These are phyloP conservation scores for Ceratocystis huliohia DNA, from an alignment of 2,329 filamentous ascomycete species.

Conservation along the genomic window DNA sequence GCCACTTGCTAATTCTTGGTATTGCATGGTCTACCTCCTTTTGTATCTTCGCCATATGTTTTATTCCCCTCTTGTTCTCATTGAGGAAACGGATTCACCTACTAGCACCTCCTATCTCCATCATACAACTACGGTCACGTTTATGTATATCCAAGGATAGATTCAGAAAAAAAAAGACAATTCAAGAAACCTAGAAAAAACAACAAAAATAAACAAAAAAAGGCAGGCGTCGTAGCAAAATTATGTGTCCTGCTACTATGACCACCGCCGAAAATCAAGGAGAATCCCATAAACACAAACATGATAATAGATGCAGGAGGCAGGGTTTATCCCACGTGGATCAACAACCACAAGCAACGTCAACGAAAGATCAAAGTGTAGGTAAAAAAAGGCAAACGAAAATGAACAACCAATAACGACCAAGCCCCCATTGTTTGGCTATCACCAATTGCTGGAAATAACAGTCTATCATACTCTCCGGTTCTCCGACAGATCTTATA, in stretches of 20 bases:
- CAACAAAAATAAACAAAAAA: constrained; percentile 8
- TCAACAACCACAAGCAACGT: not conserved
- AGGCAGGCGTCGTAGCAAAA: not conserved
- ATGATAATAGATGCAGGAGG: constrained; percentile 13
- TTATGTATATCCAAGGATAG: not conserved
- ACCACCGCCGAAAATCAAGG: not conserved
- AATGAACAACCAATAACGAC: not conserved
- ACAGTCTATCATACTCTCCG: not conserved
- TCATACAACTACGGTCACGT: not conserved
- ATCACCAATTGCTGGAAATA: constrained; percentile 2
- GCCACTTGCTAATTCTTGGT: constrained; percentile 1
- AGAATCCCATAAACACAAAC: constrained; percentile 12
- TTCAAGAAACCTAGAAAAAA: not conserved
- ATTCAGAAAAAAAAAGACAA: not conserved
- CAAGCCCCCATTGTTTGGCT: not conserved
- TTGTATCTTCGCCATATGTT: not conserved
- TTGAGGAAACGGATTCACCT: too few species aligned
- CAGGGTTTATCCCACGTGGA: not conserved
- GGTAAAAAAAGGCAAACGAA: constrained; percentile 9
- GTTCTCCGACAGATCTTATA: not conserved
- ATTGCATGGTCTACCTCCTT: not conserved
- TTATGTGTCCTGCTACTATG: not conserved
- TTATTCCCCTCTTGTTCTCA: not conserved
- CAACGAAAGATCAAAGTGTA: constrained; percentile 6
- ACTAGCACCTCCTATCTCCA: not conserved